Conservation (phyloP, 495 filamentous ascomycete species). For the Chlorociboria aeruginascens region DNA sequence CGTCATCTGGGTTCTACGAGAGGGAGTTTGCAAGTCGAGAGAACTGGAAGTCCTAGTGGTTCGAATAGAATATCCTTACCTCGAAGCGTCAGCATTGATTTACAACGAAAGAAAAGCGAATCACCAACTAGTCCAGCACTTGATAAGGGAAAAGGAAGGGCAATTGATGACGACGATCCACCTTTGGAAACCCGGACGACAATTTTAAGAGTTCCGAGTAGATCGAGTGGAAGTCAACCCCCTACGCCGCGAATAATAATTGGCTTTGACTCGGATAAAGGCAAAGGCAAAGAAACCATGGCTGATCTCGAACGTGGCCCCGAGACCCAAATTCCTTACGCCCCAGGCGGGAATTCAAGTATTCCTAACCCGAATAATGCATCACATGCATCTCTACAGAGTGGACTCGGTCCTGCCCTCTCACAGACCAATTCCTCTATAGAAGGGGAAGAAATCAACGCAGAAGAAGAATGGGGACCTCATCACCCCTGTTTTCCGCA, state of each 20-base stretch:
- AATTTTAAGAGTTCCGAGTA: neutral
- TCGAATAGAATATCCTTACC: constrained; percentile 51
- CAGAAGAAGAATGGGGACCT: constrained; percentile 63
- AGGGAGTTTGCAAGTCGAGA: constrained; percentile 53
- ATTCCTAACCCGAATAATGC: constrained; percentile 14
- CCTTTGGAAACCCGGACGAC: neutral
- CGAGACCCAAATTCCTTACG: constrained; percentile 13
- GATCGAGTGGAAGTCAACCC: constrained; percentile 12
- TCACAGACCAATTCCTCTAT: constrained; percentile 41
- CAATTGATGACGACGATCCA: constrained; percentile 2
- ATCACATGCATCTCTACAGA: constrained; percentile 26
- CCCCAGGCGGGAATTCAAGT: constrained; percentile 16
- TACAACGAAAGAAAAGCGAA: constrained; percentile 24
- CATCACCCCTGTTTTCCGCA: constrained; percentile 89
- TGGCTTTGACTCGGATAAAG: constrained; percentile 32
- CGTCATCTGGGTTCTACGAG: constrained; percentile 40
- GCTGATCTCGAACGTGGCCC: constrained; percentile 39
- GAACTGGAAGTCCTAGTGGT: constrained; percentile 49
- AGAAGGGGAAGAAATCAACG: constrained; percentile 19
- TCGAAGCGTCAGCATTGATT: constrained; percentile 31
- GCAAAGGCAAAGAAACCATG: constrained; percentile 31
- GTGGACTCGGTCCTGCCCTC: constrained; percentile 35
- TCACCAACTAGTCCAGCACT: constrained; percentile 2
- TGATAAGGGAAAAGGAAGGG: constrained; percentile 18
- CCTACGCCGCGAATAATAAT: constrained; percentile 17